A percentile compares a stretch with the other conserved stretches of the same genome.
These are phyloP conservation scores for Penicillium sp. DNA, from an alignment of 2,329 filamentous ascomycete species.

Conservation along the genomic window DNA sequence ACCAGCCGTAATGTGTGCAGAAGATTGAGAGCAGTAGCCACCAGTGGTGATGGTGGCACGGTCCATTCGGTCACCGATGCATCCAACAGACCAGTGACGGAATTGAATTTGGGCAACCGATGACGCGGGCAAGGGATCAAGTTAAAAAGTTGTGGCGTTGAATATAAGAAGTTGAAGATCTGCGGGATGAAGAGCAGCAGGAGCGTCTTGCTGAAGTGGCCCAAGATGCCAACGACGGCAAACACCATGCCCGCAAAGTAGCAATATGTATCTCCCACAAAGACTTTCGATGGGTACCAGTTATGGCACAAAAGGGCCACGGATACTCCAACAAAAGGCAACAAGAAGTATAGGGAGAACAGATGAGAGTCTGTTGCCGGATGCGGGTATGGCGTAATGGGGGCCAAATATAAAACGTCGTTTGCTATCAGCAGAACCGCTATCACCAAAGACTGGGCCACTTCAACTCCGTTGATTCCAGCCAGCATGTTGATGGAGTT, in stretches of 20 bases:
- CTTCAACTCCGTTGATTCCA: conserved; percentile 97
- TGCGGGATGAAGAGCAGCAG: conserved; percentile 84
- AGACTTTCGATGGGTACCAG: conserved; percentile 89
- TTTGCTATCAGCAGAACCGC: conserved; percentile 75
- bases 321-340: conserved; percentile 90
- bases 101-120: conserved; percentile 79
- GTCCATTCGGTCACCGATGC: conserved; percentile 73
- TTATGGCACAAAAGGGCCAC: conserved; percentile 80
- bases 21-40: conserved; percentile 58
- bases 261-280: conserved; percentile 97
- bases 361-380: conserved; percentile 92
- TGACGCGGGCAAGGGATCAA: conserved; percentile 87
- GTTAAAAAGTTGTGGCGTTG: conserved; percentile 79
- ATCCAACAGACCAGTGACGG: conserved; percentile 72
- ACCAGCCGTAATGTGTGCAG: conserved; percentile 62
- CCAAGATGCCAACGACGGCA: conserved; percentile 88
- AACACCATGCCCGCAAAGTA: conserved; percentile 99
- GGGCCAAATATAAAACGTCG: conserved; percentile 72
- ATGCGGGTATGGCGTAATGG: conserved; percentile 70
- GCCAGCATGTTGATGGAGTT: conserved; percentile 99
- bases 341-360: conserved; percentile 86
- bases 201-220: conserved; percentile 96
- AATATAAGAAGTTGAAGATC: conserved; percentile 94
- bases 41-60: conserved; percentile 57
- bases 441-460: conserved; percentile 85